These are phyloP conservation scores for Acanthamoeba comandoni DNA, from an alignment of 208 protist genomes.

Conservation along the genomic window DNA sequence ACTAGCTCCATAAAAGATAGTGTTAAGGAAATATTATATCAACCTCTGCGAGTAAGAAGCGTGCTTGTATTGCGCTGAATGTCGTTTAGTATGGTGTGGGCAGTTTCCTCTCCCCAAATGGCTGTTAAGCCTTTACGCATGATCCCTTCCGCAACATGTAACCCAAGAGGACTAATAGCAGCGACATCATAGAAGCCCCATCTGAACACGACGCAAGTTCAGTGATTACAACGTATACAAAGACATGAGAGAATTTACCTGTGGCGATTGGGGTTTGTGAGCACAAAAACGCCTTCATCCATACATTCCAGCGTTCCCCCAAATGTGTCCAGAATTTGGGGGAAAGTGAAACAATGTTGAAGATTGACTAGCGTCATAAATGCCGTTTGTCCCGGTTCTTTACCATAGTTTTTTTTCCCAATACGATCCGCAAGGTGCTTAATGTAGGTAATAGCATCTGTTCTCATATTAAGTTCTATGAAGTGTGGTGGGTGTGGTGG, in stretches of 20 bases:
- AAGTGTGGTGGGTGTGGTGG: constrained; percentile 6
- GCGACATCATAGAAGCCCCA: constrained; percentile 14
- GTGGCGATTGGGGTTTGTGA: constrained; percentile 4
- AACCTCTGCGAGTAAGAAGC: neutral
- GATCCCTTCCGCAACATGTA: neutral
- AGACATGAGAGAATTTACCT: neutral
- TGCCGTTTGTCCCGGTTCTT: neutral
- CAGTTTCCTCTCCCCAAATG: constrained; percentile 11
- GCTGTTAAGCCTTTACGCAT: neutral
- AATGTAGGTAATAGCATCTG: constrained; percentile 18
- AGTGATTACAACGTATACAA: neutral
- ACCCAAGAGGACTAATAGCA: neutral
- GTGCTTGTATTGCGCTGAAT: constrained; percentile 1
- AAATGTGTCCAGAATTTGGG: neutral
- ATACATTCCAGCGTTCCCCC: neutral
- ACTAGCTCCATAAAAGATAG: no score
- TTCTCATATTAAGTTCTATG: constrained; percentile 24
- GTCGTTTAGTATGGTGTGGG: neutral
- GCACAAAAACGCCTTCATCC: neutral
- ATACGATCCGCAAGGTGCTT: constrained; percentile 7
- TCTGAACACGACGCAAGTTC: neutral
- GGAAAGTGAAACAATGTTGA: neutral
- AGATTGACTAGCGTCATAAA: constrained; percentile 12
- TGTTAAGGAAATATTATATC: no score
- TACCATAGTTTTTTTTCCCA: neutral